These are phyloP conservation scores for Theobroma grandiflorum DNA, from an alignment of 441 rosid genomes.

Conservation along the genomic window DNA sequence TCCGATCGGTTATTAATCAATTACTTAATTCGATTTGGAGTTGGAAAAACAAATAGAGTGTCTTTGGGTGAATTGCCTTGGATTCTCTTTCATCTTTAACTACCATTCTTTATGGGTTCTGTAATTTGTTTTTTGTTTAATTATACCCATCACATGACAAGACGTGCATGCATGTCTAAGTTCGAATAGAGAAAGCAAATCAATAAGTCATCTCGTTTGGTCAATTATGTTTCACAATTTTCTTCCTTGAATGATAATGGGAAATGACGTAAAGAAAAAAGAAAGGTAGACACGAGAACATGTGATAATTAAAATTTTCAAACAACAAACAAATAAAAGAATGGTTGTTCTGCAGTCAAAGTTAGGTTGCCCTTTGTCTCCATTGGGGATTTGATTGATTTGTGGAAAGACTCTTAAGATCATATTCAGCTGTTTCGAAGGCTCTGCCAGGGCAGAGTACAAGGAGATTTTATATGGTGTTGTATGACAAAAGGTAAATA, in stretches of 20 bases:
- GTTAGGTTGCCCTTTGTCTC: not conserved
- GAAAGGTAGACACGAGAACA: not conserved
- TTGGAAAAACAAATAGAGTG: not conserved
- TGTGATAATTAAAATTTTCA: not conserved
- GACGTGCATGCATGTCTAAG: constrained; percentile 8
- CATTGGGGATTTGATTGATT: not conserved
- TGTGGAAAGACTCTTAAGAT: not conserved
- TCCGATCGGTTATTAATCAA: not conserved
- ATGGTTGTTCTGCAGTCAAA: not conserved
- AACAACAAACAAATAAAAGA: not conserved
- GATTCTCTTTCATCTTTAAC: not conserved
- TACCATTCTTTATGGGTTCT: no score
- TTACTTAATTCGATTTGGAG: not conserved
- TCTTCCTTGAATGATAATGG: not conserved
- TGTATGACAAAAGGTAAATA: no score
- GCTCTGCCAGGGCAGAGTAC: not conserved
- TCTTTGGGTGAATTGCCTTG: not conserved
- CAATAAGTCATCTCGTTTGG: not conserved
- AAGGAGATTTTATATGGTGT: not conserved
- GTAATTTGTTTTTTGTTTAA: not conserved
- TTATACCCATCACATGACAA: not conserved
- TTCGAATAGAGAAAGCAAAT: not conserved
- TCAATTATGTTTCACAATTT: constrained; percentile 2
- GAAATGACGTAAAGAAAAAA: not conserved
- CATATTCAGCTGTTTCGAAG: no score